These are phyloP conservation scores for Euphorbia schlechtendalii DNA, from an alignment of 441 rosid species.

Conservation along the genomic window DNA sequence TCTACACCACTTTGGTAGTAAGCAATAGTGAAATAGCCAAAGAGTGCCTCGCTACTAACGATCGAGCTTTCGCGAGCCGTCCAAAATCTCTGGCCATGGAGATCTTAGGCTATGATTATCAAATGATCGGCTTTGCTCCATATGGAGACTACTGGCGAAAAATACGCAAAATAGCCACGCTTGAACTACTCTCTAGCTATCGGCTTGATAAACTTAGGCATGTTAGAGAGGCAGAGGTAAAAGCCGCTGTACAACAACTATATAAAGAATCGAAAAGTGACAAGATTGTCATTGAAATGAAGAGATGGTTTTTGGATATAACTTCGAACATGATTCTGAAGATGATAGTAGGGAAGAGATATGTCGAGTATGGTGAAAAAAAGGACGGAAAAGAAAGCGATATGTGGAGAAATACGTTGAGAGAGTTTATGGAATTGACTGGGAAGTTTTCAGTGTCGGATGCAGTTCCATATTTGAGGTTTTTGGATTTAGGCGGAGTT, in stretches of 20 bases:
- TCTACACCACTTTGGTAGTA: constrained; percentile 22
- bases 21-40: constrained; percentile 16
- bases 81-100: constrained; percentile 17
- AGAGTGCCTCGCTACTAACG: constrained; percentile 2
- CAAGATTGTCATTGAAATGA: constrained; percentile 30
- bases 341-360: constrained; percentile 31
- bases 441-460: constrained; percentile 33
- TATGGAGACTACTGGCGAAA: constrained; percentile 39
- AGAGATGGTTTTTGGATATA: constrained; percentile 30
- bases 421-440: constrained; percentile 17
- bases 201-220: constrained; percentile 24
- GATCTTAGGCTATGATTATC: constrained; percentile 24
- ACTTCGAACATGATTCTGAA: constrained; percentile 27
- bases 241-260: constrained; percentile 16
- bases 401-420: constrained; percentile 8
- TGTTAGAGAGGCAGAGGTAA: constrained; percentile 27
- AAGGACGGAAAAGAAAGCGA: not conserved
- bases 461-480: constrained; percentile 33
- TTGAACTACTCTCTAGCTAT: constrained; percentile 34
- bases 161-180: constrained; percentile 25
- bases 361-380: constrained; percentile 12
- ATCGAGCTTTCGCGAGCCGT: not conserved
- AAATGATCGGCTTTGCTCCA: constrained; percentile 25
- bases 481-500: constrained; percentile 38
- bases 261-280: constrained; percentile 14